Percentiles rank a stretch among this genome's conserved stretches.
Conservation (phyloP, 2,329 filamentous ascomycete species). For the Sclerotinia spermophila region DNA sequence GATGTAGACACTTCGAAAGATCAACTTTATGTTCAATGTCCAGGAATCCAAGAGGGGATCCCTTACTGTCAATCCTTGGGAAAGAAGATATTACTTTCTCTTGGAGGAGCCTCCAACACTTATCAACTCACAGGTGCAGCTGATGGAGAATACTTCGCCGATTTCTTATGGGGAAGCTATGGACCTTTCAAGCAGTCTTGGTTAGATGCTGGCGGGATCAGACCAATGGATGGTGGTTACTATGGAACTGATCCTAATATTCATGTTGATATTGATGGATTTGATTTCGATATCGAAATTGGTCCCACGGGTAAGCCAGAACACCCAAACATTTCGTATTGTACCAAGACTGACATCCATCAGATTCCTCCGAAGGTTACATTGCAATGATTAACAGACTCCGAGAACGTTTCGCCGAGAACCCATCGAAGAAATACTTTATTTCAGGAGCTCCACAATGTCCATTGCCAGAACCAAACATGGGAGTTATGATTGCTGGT, state of each 20-base stretch:
- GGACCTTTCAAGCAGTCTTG: slow-evolving; percentile 39
- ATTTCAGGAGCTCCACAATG: slow-evolving; percentile 38
- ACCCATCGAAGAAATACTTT: slow-evolving; percentile 32
- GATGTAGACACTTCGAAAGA: slow-evolving; percentile 37
- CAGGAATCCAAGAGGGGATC: slow-evolving; percentile 39
- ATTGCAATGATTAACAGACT: slow-evolving; percentile 33
- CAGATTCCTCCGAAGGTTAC: slow-evolving; percentile 32
- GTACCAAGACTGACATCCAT: slow-evolving; percentile 17
- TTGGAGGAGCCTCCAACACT: slow-evolving; percentile 36
- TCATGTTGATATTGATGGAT: slow-evolving; percentile 36
- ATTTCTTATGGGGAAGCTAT: slow-evolving; percentile 43
- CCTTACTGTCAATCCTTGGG: slow-evolving; percentile 39
- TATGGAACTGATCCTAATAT: slow-evolving; percentile 17
- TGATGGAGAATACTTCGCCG: slow-evolving; percentile 39
- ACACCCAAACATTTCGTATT: not conserved
- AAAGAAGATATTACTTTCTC: slow-evolving; percentile 43
- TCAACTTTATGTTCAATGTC: slow-evolving; percentile 38
- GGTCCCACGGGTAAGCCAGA: slow-evolving; percentile 23
- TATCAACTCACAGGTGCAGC: slow-evolving; percentile 40
- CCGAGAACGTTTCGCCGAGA: slow-evolving; percentile 27
- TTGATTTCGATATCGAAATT: slow-evolving; percentile 38
- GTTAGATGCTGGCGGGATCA: slow-evolving; percentile 34
- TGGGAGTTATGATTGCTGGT: slow-evolving; percentile 31
- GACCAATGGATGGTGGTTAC: slow-evolving; percentile 31
- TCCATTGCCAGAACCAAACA: slow-evolving; percentile 33